Percentiles rank a stretch among this genome's conserved stretches.
These are phyloP conservation scores for Oryza rufipogon DNA, from an alignment of 176 grass and related monocot species.

Conservation along the genomic window DNA sequence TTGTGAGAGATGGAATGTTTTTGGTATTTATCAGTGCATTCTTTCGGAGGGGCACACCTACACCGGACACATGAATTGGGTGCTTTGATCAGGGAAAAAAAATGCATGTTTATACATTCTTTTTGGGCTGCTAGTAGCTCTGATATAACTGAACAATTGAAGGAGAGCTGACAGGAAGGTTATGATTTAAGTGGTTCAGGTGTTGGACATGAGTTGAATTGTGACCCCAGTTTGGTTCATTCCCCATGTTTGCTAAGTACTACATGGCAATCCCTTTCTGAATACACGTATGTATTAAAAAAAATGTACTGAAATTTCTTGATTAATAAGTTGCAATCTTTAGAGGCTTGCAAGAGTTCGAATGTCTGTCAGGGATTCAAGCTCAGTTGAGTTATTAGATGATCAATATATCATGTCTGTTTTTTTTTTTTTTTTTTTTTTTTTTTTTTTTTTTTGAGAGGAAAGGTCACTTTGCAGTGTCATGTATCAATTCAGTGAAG, in stretches of 20 bases:
- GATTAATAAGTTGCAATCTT: background rate
- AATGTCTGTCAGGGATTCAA: background rate
- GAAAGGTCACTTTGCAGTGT: background rate
- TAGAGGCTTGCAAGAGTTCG: background rate
- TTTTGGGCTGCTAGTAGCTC: background rate
- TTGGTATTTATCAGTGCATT: background rate
- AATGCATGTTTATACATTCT: background rate
- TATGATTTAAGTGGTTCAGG: background rate
- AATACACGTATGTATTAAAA: background rate
- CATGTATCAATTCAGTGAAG: background rate
- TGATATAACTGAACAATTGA: background rate
- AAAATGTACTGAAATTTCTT: background rate
- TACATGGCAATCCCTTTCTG: background rate
- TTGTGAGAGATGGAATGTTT: background rate
- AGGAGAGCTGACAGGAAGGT: background rate
- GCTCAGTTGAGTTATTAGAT: background rate
- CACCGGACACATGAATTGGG: background rate
- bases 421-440: background rate
- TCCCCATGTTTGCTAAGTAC: background rate
- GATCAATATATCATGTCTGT: background rate
- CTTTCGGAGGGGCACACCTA: background rate
- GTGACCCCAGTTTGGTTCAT: background rate
- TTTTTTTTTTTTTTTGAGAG: background rate
- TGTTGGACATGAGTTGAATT: background rate
- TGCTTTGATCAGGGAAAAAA: background rate